Conservation (phyloP, 2,329 filamentous ascomycete genomes). For the Beauveria caledonica region DNA sequence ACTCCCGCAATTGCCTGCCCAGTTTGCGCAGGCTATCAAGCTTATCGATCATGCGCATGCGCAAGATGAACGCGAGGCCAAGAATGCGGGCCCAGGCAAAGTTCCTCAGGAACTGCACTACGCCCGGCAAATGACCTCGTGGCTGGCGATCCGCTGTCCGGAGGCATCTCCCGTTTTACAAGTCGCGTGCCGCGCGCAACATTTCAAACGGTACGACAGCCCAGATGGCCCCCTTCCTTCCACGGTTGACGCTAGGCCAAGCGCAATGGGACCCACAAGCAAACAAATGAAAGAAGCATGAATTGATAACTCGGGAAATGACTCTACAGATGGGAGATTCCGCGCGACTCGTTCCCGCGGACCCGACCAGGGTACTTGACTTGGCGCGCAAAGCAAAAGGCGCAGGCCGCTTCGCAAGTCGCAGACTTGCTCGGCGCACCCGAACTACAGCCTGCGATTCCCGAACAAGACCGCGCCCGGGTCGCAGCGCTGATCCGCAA, state of each 20-base stretch:
- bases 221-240: not conserved
- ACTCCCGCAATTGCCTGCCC: conserved; percentile 27
- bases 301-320: not conserved
- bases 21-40: conserved; percentile 46
- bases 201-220: conserved; percentile 55
- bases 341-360: conserved; percentile 63
- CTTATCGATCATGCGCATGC: conserved; percentile 61
- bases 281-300: too few relatives aligned
- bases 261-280: too few relatives aligned
- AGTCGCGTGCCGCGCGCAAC: conserved; percentile 74
- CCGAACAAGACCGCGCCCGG: conserved; percentile 45
- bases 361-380: conserved; percentile 68
- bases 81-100: conserved; percentile 27
- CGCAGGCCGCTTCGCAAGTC: conserved; percentile 48
- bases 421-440: conserved; percentile 44
- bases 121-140: conserved; percentile 68
- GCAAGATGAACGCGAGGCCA: conserved; percentile 22
- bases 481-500: conserved; percentile 71
- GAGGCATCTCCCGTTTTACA: conserved; percentile 58
- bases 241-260: too few relatives aligned
- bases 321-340: conserved; percentile 61
- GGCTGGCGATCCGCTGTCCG: conserved; percentile 54
- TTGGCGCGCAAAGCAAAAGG: conserved; percentile 70
- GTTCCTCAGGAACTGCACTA: conserved; percentile 77
- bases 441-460: conserved; percentile 28